These are phyloP conservation scores for Vitellaria paradoxa DNA, from an alignment of 179 eudicot species.

Conservation along the genomic window DNA sequence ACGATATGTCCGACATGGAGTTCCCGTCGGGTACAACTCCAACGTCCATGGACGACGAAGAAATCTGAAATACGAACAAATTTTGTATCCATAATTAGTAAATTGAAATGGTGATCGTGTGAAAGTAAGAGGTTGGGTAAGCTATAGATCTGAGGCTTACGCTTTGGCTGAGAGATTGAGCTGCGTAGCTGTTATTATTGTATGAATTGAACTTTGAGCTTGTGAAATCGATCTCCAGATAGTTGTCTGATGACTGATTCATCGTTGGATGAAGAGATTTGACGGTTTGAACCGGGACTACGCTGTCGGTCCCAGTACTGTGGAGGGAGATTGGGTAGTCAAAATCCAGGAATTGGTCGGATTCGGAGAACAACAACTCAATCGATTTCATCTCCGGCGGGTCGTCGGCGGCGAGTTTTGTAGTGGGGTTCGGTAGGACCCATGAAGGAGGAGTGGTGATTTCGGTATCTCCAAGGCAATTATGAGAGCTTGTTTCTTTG, in stretches of 20 bases:
- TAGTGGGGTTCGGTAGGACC: slow-evolving; percentile 30
- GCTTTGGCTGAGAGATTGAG: slow-evolving; percentile 33
- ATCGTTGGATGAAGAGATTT: slow-evolving; percentile 17
- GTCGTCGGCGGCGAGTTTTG: slow-evolving; percentile 1
- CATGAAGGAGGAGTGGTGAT: slow-evolving; percentile 22
- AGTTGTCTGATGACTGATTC: slow-evolving; percentile 18
- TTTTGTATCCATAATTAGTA: background rate
- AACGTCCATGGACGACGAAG: slow-evolving; percentile 65
- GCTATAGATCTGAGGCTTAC: slow-evolving; percentile 7
- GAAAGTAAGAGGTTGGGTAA: background rate
- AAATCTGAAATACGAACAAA: slow-evolving; percentile 41
- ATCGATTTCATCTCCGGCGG: slow-evolving; percentile 28
- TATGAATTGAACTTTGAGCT: slow-evolving; percentile 26
- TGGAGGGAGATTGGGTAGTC: slow-evolving; percentile 21
- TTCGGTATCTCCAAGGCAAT: background rate
- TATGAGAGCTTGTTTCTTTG: background rate
- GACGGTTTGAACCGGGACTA: slow-evolving; percentile 52
- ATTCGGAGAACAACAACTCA: slow-evolving; percentile 25
- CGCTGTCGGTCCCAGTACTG: slow-evolving; percentile 32
- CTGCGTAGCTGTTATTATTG: slow-evolving; percentile 20
- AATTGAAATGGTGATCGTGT: background rate
- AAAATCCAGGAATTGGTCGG: slow-evolving; percentile 30
- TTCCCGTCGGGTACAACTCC: slow-evolving; percentile 78
- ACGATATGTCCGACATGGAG: slow-evolving; percentile 42
- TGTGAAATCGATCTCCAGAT: slow-evolving; percentile 53